These are phyloP conservation scores for Cercospora berteroae DNA, from an alignment of 2,329 filamentous ascomycete species.

Conservation along the genomic window DNA sequence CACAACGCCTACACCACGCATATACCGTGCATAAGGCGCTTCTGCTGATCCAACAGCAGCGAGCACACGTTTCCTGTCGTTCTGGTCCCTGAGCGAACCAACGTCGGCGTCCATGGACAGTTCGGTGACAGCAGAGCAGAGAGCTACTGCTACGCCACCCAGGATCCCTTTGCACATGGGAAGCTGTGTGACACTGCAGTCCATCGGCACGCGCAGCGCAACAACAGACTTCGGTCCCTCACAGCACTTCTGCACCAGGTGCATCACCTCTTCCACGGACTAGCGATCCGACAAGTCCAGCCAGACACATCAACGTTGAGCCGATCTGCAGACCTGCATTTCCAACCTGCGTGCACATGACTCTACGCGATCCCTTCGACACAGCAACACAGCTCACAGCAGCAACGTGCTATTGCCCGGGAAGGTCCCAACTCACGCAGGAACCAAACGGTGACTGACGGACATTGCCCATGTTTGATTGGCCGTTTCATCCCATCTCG, in stretches of 20 bases:
- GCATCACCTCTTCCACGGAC: neutral
- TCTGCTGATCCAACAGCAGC: neutral
- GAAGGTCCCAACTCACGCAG: neutral
- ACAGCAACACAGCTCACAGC: neutral
- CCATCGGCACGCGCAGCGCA: neutral
- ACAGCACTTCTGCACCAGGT: neutral
- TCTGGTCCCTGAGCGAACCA: neutral
- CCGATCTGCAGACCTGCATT: conserved; percentile 3
- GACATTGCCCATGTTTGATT: neutral
- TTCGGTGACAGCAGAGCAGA: neutral
- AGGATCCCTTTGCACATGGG: neutral
- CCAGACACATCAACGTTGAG: neutral
- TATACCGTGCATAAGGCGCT: neutral
- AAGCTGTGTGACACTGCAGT: neutral
- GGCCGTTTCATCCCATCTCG: neutral
- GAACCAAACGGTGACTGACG: neutral
- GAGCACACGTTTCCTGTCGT: neutral
- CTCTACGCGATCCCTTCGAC: neutral
- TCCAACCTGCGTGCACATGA: neutral
- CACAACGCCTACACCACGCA: neutral
- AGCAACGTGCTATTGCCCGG: neutral
- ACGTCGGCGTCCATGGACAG: neutral
- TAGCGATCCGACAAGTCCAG: neutral
- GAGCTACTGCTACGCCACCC: neutral
- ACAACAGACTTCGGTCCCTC: neutral